These are phyloP conservation scores for Backusella parvicylindrica DNA, from an alignment of 192 early-diverging fungal genomes.

Conservation along the genomic window DNA sequence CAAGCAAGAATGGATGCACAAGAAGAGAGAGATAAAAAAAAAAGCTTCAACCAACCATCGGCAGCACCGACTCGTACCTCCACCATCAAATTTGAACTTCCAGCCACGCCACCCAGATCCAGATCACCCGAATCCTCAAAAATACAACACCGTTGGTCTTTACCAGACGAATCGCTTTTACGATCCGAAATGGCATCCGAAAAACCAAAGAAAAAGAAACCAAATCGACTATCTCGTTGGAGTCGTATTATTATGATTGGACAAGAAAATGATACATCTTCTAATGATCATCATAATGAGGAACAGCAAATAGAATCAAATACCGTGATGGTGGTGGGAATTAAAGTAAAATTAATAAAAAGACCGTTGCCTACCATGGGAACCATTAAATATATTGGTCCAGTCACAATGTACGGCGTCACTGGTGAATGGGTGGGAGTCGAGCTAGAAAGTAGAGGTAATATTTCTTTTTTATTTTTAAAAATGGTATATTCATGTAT, in stretches of 20 bases:
- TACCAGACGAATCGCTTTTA: conserved; percentile 1
- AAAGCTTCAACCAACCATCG: conserved; percentile 8
- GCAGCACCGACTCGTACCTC: conserved; percentile 15
- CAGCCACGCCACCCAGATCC: conserved; percentile 22
- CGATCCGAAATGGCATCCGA: neutral
- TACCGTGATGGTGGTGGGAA: neutral
- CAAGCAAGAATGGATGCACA: conserved; percentile 25
- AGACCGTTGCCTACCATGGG: conserved; percentile 28
- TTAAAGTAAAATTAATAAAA: conserved; percentile 24
- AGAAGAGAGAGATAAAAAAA: conserved; percentile 10
- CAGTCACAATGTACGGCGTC: neutral
- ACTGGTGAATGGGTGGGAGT: conserved; percentile 21
- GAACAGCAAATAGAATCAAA: neutral
- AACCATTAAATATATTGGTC: conserved; percentile 29
- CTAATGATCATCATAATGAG: neutral
- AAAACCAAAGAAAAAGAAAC: neutral
- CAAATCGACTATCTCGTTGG: conserved; percentile 8
- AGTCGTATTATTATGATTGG: conserved; percentile 13
- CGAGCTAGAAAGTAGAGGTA: conserved; percentile 35
- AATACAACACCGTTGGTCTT: neutral
- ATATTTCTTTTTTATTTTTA: neutral
- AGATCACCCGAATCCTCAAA: conserved; percentile 6
- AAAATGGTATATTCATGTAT: neutral
- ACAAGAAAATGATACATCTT: neutral
- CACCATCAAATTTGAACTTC: conserved; percentile 27